phyloP scores from a whole-genome alignment of 805 yeast genomes.

The Wickerhamomyces rabaulensis region DNA sequence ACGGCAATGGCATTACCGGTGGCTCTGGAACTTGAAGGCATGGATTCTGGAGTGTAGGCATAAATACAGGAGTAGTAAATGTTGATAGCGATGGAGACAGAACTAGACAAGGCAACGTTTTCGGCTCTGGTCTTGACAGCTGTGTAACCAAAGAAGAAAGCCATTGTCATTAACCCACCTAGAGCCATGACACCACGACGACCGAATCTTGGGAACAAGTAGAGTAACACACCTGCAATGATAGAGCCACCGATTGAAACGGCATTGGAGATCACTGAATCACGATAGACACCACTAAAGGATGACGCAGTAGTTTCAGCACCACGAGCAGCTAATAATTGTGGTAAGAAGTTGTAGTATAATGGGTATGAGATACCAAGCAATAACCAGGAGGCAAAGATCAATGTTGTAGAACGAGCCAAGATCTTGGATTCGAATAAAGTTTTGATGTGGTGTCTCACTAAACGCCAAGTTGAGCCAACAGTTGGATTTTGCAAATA shows the following conservation, averaged over 20 bases:
- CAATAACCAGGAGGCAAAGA: constrained; percentile 44
- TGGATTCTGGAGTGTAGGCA: constrained; percentile 63
- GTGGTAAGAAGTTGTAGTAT: constrained; percentile 46
- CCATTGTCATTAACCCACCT: constrained; percentile 49
- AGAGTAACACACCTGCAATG: constrained; percentile 38
- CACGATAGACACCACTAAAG: constrained; percentile 38
- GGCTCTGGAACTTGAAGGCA: constrained; percentile 46
- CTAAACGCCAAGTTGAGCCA: constrained; percentile 21
- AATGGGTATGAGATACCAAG: constrained; percentile 50
- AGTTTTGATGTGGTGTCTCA: constrained; percentile 33
- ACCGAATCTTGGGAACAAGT: constrained; percentile 31
- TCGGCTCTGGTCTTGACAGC: constrained; percentile 48
- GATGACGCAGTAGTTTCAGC: constrained; percentile 38
- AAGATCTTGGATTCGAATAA: constrained; percentile 38
- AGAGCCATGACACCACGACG: constrained; percentile 52
- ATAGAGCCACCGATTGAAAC: constrained; percentile 43
- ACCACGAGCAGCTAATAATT: constrained; percentile 43
- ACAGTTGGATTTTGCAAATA: constrained; percentile 22
- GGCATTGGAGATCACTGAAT: constrained; percentile 39
- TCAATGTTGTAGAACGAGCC: constrained; percentile 34
- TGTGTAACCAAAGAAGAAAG: constrained; percentile 57
- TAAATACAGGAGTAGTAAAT: constrained; percentile 55
- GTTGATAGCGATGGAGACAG: constrained; percentile 33
- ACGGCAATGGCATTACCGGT: constrained; percentile 59
- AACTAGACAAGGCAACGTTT: constrained; percentile 39